phyloP scores from a whole-genome alignment of 2,329 filamentous ascomycete genomes.

The Stemphylium vesicarium region DNA sequence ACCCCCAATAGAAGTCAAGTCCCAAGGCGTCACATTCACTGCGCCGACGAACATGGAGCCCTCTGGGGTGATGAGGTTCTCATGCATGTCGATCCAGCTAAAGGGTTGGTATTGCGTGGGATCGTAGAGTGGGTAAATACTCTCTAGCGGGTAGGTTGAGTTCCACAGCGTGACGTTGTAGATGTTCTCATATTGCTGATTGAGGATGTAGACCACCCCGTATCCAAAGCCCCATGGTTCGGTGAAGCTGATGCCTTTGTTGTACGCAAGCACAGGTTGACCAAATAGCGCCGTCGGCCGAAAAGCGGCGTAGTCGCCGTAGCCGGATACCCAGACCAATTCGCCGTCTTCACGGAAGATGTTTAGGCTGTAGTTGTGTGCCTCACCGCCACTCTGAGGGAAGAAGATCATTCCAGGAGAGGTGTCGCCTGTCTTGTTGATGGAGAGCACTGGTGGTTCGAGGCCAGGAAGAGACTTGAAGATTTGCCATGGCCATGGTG shows the following conservation, averaged over 20 bases:
- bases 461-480: conserved; percentile 11
- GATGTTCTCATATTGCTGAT: conserved; percentile 5
- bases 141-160: background rate
- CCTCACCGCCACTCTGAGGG: conserved; percentile 3
- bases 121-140: conserved; percentile 13
- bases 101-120: conserved; percentile 10
- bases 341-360: conserved; percentile 8
- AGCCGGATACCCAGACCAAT: background rate
- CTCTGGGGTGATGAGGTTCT: conserved; percentile 12
- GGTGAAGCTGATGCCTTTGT: background rate
- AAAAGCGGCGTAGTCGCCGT: conserved; percentile 5
- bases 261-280: background rate
- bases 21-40: conserved; percentile 15
- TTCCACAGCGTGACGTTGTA: conserved; percentile 3
- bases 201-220: conserved; percentile 1
- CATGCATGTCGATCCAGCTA: conserved; percentile 17
- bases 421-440: conserved; percentile 2
- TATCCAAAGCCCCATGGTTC: conserved; percentile 5
- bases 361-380: conserved; percentile 14
- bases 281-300: background rate
- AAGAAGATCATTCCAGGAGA: conserved; percentile 12
- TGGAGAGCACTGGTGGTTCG: conserved; percentile 11
- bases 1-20: conserved; percentile 8
- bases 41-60: conserved; percentile 13
- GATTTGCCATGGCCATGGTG: conserved; percentile 14